A percentile compares a stretch with the other conserved stretches of the same genome.
These are phyloP conservation scores for Blastobotrys ciferrii DNA, from an alignment of 1,139 yeast genomes.

Conservation along the genomic window DNA sequence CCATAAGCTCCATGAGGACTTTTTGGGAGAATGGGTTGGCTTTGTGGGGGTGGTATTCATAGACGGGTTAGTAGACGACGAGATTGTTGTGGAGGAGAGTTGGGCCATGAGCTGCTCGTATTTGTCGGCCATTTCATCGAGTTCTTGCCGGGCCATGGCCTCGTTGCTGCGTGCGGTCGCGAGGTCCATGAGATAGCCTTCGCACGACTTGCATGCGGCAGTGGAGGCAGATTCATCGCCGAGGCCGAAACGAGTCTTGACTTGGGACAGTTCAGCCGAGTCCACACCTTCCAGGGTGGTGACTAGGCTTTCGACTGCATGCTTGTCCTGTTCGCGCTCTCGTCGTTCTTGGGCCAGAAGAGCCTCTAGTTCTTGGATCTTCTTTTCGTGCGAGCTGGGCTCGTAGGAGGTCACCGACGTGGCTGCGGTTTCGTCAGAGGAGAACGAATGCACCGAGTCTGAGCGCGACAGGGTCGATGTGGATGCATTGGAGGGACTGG, in stretches of 20 bases:
- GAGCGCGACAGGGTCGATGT: slow-evolving; percentile 8
- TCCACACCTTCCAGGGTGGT: slow-evolving; percentile 2
- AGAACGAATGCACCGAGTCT: slow-evolving; percentile 12
- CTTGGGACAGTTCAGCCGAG: slow-evolving; percentile 8
- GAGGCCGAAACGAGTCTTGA: slow-evolving; percentile 15
- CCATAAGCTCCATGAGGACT: slow-evolving; percentile 2
- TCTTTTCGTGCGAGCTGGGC: slow-evolving; percentile 9
- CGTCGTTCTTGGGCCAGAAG: slow-evolving; percentile 22
- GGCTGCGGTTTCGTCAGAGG: slow-evolving; percentile 12
- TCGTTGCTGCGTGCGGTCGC: slow-evolving; percentile 34
- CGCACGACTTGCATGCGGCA: slow-evolving; percentile 25
- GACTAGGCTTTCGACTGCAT: slow-evolving; percentile 17
- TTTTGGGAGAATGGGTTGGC: slow-evolving; percentile 1
- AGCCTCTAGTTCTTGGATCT: slow-evolving; percentile 20
- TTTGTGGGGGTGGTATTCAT: neutral
- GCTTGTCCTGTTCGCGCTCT: slow-evolving; percentile 21
- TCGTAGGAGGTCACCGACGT: slow-evolving; percentile 14
- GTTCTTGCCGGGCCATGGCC: slow-evolving; percentile 34
- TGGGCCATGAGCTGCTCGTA: neutral
- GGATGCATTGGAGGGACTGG: slow-evolving; percentile 1
- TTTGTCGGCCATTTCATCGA: slow-evolving; percentile 32
- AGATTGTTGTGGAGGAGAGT: neutral
- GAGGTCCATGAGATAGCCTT: slow-evolving; percentile 33
- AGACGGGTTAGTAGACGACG: neutral
- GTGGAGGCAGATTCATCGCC: neutral